Base-by-base conservation (phyloP, 2,329 filamentous ascomycete genomes). In the Chrysoporthe austroafricana region DNA sequence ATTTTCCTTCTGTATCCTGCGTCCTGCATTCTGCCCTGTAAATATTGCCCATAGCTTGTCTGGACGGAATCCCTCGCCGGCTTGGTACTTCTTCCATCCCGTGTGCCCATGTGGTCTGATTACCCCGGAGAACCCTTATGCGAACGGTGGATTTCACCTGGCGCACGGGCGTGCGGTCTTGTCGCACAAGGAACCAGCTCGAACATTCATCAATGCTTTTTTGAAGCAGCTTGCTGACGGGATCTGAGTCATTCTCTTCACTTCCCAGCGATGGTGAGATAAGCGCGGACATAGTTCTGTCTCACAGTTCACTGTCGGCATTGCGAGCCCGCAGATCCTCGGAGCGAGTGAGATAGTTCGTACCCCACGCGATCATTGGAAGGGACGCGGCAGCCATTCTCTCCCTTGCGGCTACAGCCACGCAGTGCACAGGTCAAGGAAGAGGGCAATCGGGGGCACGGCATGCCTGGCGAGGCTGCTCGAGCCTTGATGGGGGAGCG, bases 61-160 rank as follows among this genome's bases (percentile, higher is more conserved):
- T 21, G 50, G 50, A 60, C 39, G 9, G 26, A 44, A 14, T 32
- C 36, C 26, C 18, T n/a, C 57, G 57, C n/a, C 21, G 39, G 36
- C 21, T 44, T 26, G 50, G 50, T 54, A 21, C 50, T 54, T 54
- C 16, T 54, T 39, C n/a, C 11, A 5, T 13, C 21, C 18, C n/a
- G 7, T 16, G 26, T 32, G 57, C 57, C 44, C n/a, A 60, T 44
- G 39, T 60, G 57, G 39, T 44, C 57, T 60, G n/a, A 60, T 44
- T 32, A 26, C 57, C 57, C 57, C 11, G 21, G 42, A 26, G 11
- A 44, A 26, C 13, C 57, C 9, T 11, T 60, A 60, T 60, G 57
- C 57, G 57, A 60, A 60, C 57, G 57, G 39, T 21, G 32, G 18
- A 43, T 60, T 43, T 43, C 57, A 60, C 57, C 39, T 60, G 57